Evolutionary conservation across 192 early-diverging fungal genomes (phyloP), one percentile per base, ranked within the genome.

Genomic region (Nowakowskiella sp.): DNA sequence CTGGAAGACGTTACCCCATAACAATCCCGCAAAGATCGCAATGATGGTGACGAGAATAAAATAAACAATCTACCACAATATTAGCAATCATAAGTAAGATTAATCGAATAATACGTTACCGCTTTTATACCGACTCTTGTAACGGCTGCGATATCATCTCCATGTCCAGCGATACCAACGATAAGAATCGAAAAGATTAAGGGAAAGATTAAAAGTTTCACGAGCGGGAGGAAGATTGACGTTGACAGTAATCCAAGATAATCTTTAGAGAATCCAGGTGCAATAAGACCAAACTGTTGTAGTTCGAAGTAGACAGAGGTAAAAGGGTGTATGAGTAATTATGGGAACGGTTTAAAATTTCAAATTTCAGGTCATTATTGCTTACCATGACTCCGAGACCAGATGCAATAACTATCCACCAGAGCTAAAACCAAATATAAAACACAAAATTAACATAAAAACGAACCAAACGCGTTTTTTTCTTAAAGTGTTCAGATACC

Each of bases 141-240:
- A 29, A 87, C 62, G 43, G 65, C 56, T 16, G 49, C 55, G 22
- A 84, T 62, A 55, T 85, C 80, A 56, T 82, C 77, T 23, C 69
- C 71, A 47, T 87, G 84, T n/a, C 81, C 77, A n/a, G 82, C 81
- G 60, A 86, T 86, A 44, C 80, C 85, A 39, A 80, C 81, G 24
- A 85, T 77, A 2, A 87, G 64, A 10, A 81, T 82, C 2, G 82
- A 79, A 58, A 87, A 87, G 33, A 87, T 81, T 10, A 87, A 68
- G 32, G 85, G 85, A 4, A 76, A 66, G 49, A 74, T 69, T 23
- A 72, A 27, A 13, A 60, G 43, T 31, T 72, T 63, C 46, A 72
- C 49, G 54, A 67, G 60, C 28, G 66, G 54, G 31, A 71, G 21
- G 52, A 71, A 71, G 22, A 71, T 44, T 26, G 39, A 27, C 5